Evolutionary conservation across 306 rosid genomes (phyloP).

Genomic region (Lagenaria siceraria): DNA sequence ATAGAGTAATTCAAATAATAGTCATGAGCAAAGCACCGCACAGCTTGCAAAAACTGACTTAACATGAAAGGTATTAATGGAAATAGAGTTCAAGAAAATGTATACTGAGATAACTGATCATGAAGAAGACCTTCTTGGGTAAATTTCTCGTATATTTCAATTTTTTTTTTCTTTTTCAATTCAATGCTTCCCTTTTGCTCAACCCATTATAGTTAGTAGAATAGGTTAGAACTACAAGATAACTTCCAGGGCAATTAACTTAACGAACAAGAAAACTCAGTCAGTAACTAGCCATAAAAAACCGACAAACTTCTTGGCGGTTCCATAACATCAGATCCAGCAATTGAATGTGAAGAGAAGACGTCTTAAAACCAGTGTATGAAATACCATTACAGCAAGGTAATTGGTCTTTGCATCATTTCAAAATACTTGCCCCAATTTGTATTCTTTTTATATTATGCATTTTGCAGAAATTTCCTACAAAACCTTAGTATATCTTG

Average conservation of each 20-base stretch:
- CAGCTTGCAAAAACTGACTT: background rate
- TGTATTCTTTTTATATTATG: no score
- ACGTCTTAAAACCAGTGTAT: background rate
- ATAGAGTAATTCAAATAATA: conserved; percentile 20
- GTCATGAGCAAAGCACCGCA: background rate
- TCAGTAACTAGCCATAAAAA: background rate
- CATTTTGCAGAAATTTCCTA: no score
- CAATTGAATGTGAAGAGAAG: background rate
- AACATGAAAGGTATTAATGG: background rate
- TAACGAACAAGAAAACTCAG: background rate
- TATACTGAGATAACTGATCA: background rate
- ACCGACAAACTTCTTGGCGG: background rate
- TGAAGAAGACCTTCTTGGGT: background rate
- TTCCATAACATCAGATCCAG: background rate
- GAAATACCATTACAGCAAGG: background rate
- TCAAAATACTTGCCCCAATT: background rate
- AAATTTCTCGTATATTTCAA: background rate
- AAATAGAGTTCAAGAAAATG: background rate
- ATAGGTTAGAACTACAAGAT: background rate
- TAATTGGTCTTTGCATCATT: background rate
- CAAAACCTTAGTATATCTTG: no score
- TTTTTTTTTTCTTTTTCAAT: no score
- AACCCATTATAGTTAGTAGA: background rate
- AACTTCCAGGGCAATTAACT: background rate
- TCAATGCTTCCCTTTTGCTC: background rate